Percentiles rank a stretch among this genome's conserved stretches.
phyloP scores from a whole-genome alignment of 306 rosid species.

The Gastrolobium bilobum region DNA sequence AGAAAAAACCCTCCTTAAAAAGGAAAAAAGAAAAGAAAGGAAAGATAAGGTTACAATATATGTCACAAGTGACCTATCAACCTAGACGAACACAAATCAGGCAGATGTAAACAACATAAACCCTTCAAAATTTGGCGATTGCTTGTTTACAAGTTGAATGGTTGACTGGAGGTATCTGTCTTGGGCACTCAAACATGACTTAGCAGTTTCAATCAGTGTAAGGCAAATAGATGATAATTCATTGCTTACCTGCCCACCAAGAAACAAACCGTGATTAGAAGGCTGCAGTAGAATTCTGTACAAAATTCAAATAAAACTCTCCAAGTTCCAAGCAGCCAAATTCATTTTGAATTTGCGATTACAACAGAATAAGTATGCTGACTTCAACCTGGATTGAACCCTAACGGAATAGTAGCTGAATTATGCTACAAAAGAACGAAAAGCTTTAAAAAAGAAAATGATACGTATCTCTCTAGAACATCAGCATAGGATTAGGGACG shows the following conservation, averaged over 20 bases:
- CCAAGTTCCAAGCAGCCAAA: conserved; percentile 2
- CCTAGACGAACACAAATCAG: conserved; percentile 41
- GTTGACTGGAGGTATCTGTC: conserved; percentile 73
- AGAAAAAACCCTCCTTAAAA: neutral
- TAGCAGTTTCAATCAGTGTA: conserved; percentile 75
- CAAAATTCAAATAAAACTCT: conserved; percentile 9
- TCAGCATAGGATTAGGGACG: neutral
- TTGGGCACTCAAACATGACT: conserved; percentile 65
- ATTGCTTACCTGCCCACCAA: conserved; percentile 59
- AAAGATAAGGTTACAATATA: conserved; percentile 20
- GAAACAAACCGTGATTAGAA: conserved; percentile 31
- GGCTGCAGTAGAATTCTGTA: neutral
- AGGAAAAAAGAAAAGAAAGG: too few species aligned
- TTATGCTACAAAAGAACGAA: conserved; percentile 22
- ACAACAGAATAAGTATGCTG: conserved; percentile 8
- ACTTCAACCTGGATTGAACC: conserved; percentile 18
- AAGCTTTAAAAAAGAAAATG: neutral
- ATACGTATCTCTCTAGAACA: neutral
- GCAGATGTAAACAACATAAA: conserved; percentile 32
- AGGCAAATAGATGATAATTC: conserved; percentile 68
- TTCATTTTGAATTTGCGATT: neutral
- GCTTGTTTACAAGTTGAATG: conserved; percentile 60
- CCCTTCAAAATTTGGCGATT: conserved; percentile 36
- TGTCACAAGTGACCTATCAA: conserved; percentile 30
- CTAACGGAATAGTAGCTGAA: conserved; percentile 4